phyloP scores from a whole-genome alignment of 148 eudicot genomes.

The Fagopyrum tataricum region DNA sequence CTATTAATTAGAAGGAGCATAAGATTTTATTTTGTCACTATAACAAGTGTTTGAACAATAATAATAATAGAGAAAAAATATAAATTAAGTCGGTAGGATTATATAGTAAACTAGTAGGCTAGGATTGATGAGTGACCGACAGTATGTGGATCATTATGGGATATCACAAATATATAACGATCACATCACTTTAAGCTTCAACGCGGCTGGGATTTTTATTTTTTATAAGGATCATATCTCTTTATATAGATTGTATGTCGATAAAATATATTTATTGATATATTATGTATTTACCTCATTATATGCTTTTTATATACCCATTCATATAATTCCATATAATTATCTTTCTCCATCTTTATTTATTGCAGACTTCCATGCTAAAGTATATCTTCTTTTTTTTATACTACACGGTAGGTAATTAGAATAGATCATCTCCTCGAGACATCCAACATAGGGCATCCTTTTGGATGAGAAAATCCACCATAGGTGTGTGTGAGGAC shows the following conservation, averaged over 20 bases:
- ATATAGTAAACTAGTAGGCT: background rate
- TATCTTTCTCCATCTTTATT: background rate
- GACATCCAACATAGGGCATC: too few species aligned
- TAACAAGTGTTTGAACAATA: too few species aligned
- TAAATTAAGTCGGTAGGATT: background rate
- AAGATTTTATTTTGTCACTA: too few species aligned
- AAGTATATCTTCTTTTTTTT: background rate
- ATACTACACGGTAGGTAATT: too few species aligned
- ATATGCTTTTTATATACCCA: background rate
- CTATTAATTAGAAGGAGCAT: too few species aligned
- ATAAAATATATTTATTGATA: too few species aligned
- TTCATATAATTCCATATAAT: background rate
- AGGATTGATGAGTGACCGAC: background rate
- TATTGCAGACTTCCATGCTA: background rate
- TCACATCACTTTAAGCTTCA: background rate
- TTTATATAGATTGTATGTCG: too few species aligned
- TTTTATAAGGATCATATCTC: background rate
- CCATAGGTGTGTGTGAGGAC: too few species aligned
- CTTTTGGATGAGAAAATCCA: too few species aligned
- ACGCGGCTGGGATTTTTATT: background rate
- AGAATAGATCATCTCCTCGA: too few species aligned
- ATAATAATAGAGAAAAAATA: background rate
- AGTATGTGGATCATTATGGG: background rate
- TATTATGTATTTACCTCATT: background rate
- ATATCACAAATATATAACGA: background rate